Base-by-base conservation (phyloP, 2,329 filamentous ascomycete genomes). In the Pyrenophora seminiperda region DNA sequence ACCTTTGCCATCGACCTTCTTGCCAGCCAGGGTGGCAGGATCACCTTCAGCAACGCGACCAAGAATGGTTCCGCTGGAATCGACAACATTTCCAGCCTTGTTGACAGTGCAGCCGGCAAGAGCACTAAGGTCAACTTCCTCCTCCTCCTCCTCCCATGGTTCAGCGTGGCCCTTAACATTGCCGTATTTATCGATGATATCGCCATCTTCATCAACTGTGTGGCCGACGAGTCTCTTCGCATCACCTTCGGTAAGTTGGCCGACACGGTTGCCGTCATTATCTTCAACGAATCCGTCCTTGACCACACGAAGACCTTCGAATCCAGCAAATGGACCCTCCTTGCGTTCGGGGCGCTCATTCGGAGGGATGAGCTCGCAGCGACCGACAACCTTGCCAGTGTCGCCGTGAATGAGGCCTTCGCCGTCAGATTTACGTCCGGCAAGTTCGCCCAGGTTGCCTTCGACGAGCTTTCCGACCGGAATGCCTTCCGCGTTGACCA, bases 131-230 rank as follows among this genome's bases (percentile, higher is more conserved):
- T 86, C 83, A 7, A 75, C 78, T 59, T 77, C 76, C 47, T 67
- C 73, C 33, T 71, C 75, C 62, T 82, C 81, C 48, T 73, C 73
- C 53, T 77, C 74, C 45, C 78, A 83, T 3, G 79, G 81, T 65
- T 83, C 81, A n/a, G 79, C 81, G 50, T 81, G 80, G 24, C 81
- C 81, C 71, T 83, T 83, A 58, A 81, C 77, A 52, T 82, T 83
- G 49, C 82, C 84, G 66, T 90, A 91, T 70, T 85, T 86, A 77
- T 94, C 90, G 47, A 89, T 79, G 24, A 95, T 85, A 49, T 94
- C 90, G 30, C 90, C 90, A 56, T 95, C 90, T 54, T 90, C 86
- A 49, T 94, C 90, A 14, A 94, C 90, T 7, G 79, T 65, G 38
- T 89, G 87, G 13, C 90, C 90, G 30, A 86, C 83, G 1, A 95